A percentile compares a stretch with the other conserved stretches of the same genome.
Conservation (phyloP, 441 rosid genomes). For the Corymbia citriodora region DNA sequence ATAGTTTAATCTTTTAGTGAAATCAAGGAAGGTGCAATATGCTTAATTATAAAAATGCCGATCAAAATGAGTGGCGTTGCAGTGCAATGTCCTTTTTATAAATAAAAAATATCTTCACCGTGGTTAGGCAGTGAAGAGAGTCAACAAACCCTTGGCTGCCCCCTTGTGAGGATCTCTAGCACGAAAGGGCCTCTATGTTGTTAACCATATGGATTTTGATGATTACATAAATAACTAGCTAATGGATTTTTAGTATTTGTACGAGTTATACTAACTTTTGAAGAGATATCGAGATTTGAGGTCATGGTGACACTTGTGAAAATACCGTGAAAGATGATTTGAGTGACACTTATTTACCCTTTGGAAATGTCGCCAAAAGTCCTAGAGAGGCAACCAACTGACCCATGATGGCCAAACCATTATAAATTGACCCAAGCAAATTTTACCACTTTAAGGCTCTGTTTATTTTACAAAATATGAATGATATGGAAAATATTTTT, state of each 20-base stretch:
- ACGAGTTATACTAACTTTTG: background rate
- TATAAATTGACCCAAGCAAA: too few relatives aligned
- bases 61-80: background rate
- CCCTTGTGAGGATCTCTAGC: rapidly evolving
- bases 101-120: background rate
- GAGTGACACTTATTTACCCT: background rate
- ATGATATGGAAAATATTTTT: too few relatives aligned
- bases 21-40: rapidly evolving
- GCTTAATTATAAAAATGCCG: background rate
- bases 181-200: background rate
- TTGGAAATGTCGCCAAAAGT: rapidly evolving
- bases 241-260: background rate
- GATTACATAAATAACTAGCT: background rate
- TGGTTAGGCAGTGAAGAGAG: rapidly evolving
- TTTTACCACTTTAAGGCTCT: too few relatives aligned
- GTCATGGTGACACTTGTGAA: too few relatives aligned
- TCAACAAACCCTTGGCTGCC: rapidly evolving
- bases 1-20: rapidly evolving
- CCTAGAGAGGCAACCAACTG: background rate
- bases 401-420: too few relatives aligned
- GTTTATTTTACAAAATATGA: too few relatives aligned
- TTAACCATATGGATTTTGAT: background rate
- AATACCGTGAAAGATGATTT: background rate
- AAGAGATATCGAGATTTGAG: background rate
- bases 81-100: background rate